Base-by-base conservation (phyloP, 495 filamentous ascomycete species). In the Stereocaulon alpinum region DNA sequence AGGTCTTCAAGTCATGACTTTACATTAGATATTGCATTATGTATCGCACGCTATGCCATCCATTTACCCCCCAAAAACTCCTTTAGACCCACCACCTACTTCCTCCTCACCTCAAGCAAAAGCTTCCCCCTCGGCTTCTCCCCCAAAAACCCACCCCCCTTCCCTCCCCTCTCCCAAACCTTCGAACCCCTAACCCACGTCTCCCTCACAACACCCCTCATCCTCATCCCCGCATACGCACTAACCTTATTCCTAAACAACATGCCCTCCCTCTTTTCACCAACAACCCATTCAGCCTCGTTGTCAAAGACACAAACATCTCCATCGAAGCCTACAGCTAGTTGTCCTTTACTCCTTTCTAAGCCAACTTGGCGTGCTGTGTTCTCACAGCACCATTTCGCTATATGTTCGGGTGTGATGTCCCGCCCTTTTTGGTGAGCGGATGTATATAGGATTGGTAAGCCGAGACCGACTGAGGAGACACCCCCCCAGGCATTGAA, bases 401-500 rank as follows among this genome's bases (percentile, higher is more conserved):
- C 89, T 7, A 96, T 81, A 64, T 96, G 87, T 61, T 87, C 76
- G 15, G 72, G 70, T 14, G 55, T 59, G 41, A 67, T 59, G 9
- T 59, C 55, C 29, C 72, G 73, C 47, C 71, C 73, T 56, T 68
- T 74, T 50, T 70, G 68, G 30, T 76, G 64, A 37, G 73, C 61
- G 58, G 88, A 83, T 0, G 92, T 95, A 86, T 89, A 89, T 6
- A 98, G 80, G 63, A 98, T 95, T 10, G 86, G 86, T 5, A 98
- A 79, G 1, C 93, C 93, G 17, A 98, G 78, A 2, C 93, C 93
- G 53, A 98, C 93, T 24, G 87, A 91, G 17, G 87, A 92, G 68
- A 98, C 93, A 47, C 93, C 93, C 45, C 93, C 93, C 93, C 93
- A 98, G 1, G 91, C 90, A 20, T 87, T 81, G 71, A 96, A 91